phyloP scores from a whole-genome alignment of 1,284 basidiomycete species.

The Ganoderma lucidum region DNA sequence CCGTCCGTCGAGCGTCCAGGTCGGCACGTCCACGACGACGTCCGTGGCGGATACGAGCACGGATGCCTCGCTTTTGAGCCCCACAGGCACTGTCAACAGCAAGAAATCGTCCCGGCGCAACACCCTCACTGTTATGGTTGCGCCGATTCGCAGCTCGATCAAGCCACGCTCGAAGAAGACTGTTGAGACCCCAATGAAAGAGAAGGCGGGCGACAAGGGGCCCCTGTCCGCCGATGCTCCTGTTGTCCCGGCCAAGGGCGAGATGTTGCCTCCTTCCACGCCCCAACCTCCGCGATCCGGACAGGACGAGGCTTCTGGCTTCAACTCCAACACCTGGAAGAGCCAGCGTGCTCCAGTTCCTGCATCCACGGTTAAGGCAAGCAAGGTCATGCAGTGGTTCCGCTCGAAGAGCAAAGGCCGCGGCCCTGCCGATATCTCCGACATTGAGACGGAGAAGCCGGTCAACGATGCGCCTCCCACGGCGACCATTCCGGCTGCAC shows the following conservation, averaged over 20 bases:
- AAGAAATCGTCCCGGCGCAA: conserved; percentile 72
- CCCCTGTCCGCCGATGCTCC: conserved; percentile 21
- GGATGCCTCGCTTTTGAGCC: conserved; percentile 46
- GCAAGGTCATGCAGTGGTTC: conserved; percentile 86
- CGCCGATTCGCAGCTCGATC: conserved; percentile 71
- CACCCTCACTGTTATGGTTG: conserved; percentile 85
- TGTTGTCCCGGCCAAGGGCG: conserved; percentile 33
- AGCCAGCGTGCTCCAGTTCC: conserved; percentile 50
- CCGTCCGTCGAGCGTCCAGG: conserved; percentile 48
- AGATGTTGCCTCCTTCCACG: conserved; percentile 35
- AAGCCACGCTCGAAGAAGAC: conserved; percentile 55
- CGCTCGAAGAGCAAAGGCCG: conserved; percentile 69
- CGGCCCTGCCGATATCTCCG: conserved; percentile 41
- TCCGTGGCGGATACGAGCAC: conserved; percentile 28
- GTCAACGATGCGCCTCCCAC: conserved; percentile 22
- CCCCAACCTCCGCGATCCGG: conserved; percentile 30
- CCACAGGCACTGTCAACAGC: conserved; percentile 42
- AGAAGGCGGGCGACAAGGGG: conserved; percentile 41
- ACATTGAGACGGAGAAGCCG: conserved; percentile 43
- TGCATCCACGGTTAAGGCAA: conserved; percentile 77
- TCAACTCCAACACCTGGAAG: conserved; percentile 26
- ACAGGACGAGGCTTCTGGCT: conserved; percentile 20
- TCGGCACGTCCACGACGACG: conserved; percentile 35
- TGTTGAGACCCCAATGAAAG: conserved; percentile 46
- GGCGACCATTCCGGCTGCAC: conserved; percentile 40